These are phyloP conservation scores for Cladophialophora immunda DNA, from an alignment of 2,329 filamentous ascomycete genomes.

Conservation along the genomic window DNA sequence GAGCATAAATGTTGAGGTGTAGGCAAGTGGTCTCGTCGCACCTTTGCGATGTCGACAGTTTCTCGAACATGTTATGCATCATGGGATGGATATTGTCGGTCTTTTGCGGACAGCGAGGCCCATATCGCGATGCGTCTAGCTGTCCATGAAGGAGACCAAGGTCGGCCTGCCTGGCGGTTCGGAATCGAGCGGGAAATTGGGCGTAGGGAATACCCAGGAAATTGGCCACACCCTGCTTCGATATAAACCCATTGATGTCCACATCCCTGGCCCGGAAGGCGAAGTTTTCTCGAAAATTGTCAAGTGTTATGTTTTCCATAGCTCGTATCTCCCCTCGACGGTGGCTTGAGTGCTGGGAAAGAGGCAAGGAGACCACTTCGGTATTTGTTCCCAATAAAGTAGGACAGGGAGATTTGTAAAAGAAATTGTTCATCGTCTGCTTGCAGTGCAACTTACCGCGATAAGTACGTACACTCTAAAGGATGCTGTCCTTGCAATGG, in stretches of 20 bases:
- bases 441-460: neutral
- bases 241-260: neutral
- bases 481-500: neutral
- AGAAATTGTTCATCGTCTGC: neutral
- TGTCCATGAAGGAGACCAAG: neutral
- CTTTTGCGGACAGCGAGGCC: conserved; percentile 56
- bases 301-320: conserved; percentile 4
- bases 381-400: neutral
- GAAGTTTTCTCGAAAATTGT: conserved; percentile 3
- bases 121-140: conserved; percentile 15
- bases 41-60: conserved; percentile 6
- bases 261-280: neutral
- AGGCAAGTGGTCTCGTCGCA: conserved; percentile 18
- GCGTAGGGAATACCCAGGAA: conserved; percentile 18
- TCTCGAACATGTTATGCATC: conserved; percentile 67
- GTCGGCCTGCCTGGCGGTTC: conserved; percentile 3
- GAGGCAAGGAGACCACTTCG: neutral
- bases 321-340: neutral
- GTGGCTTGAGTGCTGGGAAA: neutral
- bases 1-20: conserved; percentile 39
- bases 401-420: neutral
- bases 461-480: neutral
- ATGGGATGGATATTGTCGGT: conserved; percentile 81
- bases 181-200: conserved; percentile 22
- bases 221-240: conserved; percentile 15